These are phyloP conservation scores for Monosporozyma unispora DNA, from an alignment of 805 yeast species.

Conservation along the genomic window DNA sequence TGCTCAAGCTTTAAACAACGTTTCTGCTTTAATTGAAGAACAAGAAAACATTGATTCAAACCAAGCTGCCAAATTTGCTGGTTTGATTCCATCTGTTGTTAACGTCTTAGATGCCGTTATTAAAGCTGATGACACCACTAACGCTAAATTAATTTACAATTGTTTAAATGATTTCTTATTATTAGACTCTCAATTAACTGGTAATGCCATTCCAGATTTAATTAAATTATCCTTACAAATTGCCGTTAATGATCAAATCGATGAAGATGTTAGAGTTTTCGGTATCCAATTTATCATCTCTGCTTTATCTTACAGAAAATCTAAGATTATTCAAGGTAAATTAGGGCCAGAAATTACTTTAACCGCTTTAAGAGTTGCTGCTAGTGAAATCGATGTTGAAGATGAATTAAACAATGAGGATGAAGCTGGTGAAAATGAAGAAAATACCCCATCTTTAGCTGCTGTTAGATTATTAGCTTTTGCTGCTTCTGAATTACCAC, in stretches of 20 bases:
- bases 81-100: constrained; percentile 71
- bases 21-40: constrained; percentile 60
- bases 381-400: constrained; percentile 74
- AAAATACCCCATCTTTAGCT: constrained; percentile 65
- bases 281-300: constrained; percentile 80
- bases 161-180: constrained; percentile 72
- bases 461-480: constrained; percentile 74
- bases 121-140: constrained; percentile 58
- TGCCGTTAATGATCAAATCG: constrained; percentile 54
- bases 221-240: constrained; percentile 69
- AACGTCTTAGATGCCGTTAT: constrained; percentile 70
- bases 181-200: constrained; percentile 69
- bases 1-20: constrained; percentile 63
- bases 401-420: constrained; percentile 69
- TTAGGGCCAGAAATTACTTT: constrained; percentile 73
- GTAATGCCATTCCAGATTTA: constrained; percentile 61
- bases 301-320: constrained; percentile 69
- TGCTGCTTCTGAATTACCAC: constrained; percentile 79
- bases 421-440: constrained; percentile 91
- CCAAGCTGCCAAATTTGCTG: constrained; percentile 46
- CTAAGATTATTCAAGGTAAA: constrained; percentile 69
- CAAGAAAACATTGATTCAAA: constrained; percentile 40
- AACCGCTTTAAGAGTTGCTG: constrained; percentile 65
- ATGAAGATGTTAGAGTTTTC: constrained; percentile 73
- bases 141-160: constrained; percentile 69